Percentiles rank a stretch among this genome's conserved stretches.
Evolutionary conservation across 2,329 filamentous ascomycete species (phyloP).

Genomic region (Alternaria triticimaculans): DNA sequence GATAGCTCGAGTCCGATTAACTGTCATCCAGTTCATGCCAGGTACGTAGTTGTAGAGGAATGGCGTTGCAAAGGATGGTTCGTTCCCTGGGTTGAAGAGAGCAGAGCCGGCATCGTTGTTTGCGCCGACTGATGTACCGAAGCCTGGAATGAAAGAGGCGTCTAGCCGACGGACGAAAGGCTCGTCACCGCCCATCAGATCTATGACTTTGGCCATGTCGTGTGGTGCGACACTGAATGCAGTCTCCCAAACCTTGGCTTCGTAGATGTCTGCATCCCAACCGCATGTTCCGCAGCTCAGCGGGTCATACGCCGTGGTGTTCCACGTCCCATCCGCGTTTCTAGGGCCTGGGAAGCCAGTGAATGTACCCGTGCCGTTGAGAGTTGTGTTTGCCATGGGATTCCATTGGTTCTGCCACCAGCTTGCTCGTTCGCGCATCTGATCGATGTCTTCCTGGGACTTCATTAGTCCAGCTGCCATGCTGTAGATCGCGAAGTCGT

Average conservation of each 20-base stretch:
- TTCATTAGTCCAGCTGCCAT: constrained; percentile 64
- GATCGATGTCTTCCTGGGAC: constrained; percentile 59
- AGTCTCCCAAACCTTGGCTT: constrained; percentile 74
- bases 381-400: constrained; percentile 15
- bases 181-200: constrained; percentile 43
- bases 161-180: constrained; percentile 48
- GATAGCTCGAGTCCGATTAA: constrained; percentile 32
- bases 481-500: constrained; percentile 62
- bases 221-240: constrained; percentile 60
- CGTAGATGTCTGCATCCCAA: constrained; percentile 61
- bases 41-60: constrained; percentile 1
- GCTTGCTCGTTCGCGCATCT: constrained; percentile 58
- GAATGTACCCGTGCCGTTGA: constrained; percentile 54
- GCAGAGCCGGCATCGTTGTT: constrained; percentile 18
- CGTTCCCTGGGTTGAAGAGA: constrained; percentile 35
- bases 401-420: constrained; percentile 73
- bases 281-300: constrained; percentile 23
- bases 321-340: constrained; percentile 63
- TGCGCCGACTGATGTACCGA: constrained; percentile 27
- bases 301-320: constrained; percentile 69
- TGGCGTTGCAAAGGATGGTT: constrained; percentile 21
- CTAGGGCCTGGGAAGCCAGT: constrained; percentile 72
- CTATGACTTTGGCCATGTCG: constrained; percentile 47
- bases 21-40: constrained; percentile 12
- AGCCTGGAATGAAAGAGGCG: constrained; percentile 48